Conservation (phyloP, 108 stramenopile genomes). For the Cyclotella atomus region DNA sequence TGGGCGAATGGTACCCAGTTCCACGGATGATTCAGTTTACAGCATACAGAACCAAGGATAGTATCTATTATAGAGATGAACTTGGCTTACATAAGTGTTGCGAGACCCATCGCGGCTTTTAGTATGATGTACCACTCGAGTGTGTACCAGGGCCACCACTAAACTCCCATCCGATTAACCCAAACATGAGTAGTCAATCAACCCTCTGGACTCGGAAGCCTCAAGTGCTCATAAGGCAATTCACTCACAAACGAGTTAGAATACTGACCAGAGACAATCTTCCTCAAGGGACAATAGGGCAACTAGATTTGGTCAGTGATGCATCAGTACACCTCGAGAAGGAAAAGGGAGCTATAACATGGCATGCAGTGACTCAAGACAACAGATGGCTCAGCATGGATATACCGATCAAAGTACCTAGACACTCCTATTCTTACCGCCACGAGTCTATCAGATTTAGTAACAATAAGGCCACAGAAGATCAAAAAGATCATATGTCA, state of each 20-base stretch:
- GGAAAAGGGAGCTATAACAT: not conserved
- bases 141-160: no score
- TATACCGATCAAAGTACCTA: not conserved
- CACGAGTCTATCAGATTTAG: not conserved
- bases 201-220: not conserved
- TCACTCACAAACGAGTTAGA: no score
- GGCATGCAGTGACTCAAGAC: not conserved
- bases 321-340: not conserved
- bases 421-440: not conserved
- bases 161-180: not conserved
- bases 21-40: not conserved
- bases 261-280: no score
- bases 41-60: not conserved
- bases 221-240: not conserved
- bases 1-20: not conserved
- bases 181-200: not conserved
- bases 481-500: not conserved
- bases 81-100: no score
- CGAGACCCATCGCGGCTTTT: no score
- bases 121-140: no score
- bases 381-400: not conserved
- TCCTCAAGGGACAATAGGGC: not conserved
- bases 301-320: not conserved
- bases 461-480: no score
- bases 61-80: no score